These are phyloP conservation scores for Coemansia sp. DNA, from an alignment of 192 early-diverging fungal species.

Conservation along the genomic window DNA sequence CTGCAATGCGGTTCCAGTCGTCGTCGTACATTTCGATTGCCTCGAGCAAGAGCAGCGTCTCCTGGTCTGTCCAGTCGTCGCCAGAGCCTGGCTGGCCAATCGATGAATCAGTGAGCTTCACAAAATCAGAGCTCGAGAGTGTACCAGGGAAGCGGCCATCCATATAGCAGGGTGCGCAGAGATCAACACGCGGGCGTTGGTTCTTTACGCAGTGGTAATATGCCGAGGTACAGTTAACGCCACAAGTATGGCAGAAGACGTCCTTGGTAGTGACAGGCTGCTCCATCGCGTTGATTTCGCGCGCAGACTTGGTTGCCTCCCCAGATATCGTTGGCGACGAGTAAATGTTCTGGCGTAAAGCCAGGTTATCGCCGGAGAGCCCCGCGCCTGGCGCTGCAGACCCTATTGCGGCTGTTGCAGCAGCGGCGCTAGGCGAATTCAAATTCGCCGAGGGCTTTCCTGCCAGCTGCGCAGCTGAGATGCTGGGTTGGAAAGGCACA, in stretches of 20 bases:
- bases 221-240: conserved; percentile 69
- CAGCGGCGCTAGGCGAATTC: conserved; percentile 6
- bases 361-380: conserved; percentile 40
- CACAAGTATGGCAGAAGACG: conserved; percentile 79
- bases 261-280: conserved; percentile 23
- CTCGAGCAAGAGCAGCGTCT: conserved; percentile 84
- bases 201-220: conserved; percentile 82
- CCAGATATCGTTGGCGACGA: conserved; percentile 27
- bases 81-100: conserved; percentile 34
- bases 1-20: conserved; percentile 89
- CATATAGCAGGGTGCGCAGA: conserved; percentile 87
- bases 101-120: conserved; percentile 54
- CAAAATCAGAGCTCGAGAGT: conserved; percentile 83
- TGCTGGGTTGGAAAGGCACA: conserved; percentile 75
- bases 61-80: conserved; percentile 82
- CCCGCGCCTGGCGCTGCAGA: conserved; percentile 17
- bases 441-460: background rate
- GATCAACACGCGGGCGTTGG: conserved; percentile 57
- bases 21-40: conserved; percentile 92
- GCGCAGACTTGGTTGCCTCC: conserved; percentile 49
- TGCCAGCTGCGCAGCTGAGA: conserved; percentile 23
- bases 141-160: conserved; percentile 89
- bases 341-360: conserved; percentile 60
- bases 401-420: conserved; percentile 14
- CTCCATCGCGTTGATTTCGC: conserved; percentile 24